Evolutionary conservation across 78 protist genomes (phyloP).

Genomic region (Polysphondylium violaceum): DNA sequence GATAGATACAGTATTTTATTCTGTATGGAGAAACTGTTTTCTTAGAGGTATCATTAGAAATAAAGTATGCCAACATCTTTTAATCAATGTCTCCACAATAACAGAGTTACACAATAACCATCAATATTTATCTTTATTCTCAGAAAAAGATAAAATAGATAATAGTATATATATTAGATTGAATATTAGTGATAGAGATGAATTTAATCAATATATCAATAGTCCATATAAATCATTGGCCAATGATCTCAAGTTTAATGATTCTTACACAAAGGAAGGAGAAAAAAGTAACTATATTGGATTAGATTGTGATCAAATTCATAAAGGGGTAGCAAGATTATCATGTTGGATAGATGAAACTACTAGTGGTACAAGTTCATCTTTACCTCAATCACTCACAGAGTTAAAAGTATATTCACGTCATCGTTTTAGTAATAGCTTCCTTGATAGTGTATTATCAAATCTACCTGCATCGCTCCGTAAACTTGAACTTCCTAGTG

Average conservation of each 20-base stretch:
- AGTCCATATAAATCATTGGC: background rate
- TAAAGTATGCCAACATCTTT: background rate
- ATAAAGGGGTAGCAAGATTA: background rate
- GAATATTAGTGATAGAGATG: background rate
- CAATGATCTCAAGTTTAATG: background rate
- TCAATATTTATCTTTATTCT: background rate
- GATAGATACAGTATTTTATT: no score
- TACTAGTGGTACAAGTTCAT: background rate
- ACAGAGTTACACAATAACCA: background rate
- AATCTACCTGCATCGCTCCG: background rate
- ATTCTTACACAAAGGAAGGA: no score
- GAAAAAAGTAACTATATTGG: no score
- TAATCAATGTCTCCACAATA: background rate
- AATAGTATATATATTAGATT: background rate
- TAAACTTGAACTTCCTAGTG: background rate
- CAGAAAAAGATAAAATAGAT: background rate
- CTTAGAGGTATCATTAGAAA: background rate
- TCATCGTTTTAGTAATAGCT: background rate
- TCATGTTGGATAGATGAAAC: background rate
- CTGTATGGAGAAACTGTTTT: background rate
- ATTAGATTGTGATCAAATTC: background rate
- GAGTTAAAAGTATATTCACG: background rate
- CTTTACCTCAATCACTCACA: background rate
- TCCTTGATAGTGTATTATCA: background rate
- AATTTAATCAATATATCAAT: background rate